Base-by-base conservation (phyloP, 2,329 filamentous ascomycete species). In the Ambrosiella beaveri region DNA sequence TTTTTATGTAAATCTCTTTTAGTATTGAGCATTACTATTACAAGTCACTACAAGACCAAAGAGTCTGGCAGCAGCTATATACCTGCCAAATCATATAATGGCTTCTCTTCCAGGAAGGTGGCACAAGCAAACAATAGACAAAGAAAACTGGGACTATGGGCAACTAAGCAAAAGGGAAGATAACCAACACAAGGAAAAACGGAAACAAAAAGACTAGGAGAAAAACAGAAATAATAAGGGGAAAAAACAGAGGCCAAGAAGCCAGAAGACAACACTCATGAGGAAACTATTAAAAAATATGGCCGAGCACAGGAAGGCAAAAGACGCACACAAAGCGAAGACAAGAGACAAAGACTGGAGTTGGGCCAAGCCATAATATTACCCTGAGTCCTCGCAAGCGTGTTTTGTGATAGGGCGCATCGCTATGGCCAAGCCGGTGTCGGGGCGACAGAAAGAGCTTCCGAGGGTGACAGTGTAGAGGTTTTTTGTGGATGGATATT, bases 1-100 rank as follows among this genome's bases (percentile, higher is more conserved):
- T 52, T 51, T 57, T 8, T 13, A 38, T 52, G 40, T 51, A 50
- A 58, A 57, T 60, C 51, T 55, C 51, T 54, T 56, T 27, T 50
- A 57, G 52, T 52, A 51, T 58, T 58, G 59, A 60, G 56, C 52
- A 60, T 60, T 60, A 60, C 59, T 57, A 60, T 60, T 60, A 60
- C 56, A 59, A 35, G 54, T 56, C 49, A 55, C 58, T 52, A 44
- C 49, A 51, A 57, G 58, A 53, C 58, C 36, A 53, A 39, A 56
- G 36, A 56, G 49, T 11, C 36, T 17, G 19, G 9, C 38, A 53
- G 15, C 55, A 54, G 40, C 54, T 57, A 50, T 59, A 44, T 27
- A 57, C 58, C 54, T 59, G 58, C 54, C 49, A 47, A 57, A 51
- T 41, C 55, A 40, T 59, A 57, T 54, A 52, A 59, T 54, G 13